Conservation (phyloP, 306 rosid species). For the Myrica gale region DNA sequence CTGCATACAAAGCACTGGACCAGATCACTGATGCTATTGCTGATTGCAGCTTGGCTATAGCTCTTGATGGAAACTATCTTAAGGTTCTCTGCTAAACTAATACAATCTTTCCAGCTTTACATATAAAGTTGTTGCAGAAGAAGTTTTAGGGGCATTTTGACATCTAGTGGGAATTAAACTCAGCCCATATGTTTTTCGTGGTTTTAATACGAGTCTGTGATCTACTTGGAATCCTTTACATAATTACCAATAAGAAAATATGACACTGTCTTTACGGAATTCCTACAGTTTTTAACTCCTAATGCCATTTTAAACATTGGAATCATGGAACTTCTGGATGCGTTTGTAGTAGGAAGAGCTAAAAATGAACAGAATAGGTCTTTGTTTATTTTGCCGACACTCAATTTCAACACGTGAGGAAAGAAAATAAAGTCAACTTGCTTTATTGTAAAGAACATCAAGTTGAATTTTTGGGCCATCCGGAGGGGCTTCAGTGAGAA, state of each 20-base stretch:
- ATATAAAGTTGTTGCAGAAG: slow-evolving; percentile 10
- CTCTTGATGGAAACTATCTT: slow-evolving; percentile 83
- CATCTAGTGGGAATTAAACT: not conserved
- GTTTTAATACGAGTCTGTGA: not conserved
- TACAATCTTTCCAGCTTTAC: slow-evolving; percentile 11
- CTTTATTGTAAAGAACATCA: not conserved
- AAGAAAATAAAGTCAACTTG: not conserved
- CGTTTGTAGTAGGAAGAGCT: not conserved
- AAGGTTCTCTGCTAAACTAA: slow-evolving; percentile 57
- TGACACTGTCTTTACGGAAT: not conserved
- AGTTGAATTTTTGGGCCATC: not conserved
- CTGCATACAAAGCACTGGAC: slow-evolving; percentile 86
- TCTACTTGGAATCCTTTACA: not conserved
- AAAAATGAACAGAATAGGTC: not conserved
- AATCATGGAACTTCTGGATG: not conserved
- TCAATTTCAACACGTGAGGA: not conserved
- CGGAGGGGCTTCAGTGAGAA: not conserved
- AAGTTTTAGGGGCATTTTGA: not conserved
- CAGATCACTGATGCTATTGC: slow-evolving; percentile 91
- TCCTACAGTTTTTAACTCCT: not conserved
- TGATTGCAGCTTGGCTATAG: slow-evolving; percentile 93
- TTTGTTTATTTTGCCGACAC: not conserved
- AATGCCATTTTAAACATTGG: not conserved
- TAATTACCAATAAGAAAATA: not conserved
- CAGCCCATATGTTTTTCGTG: not conserved